These are phyloP conservation scores for Globisporangium mamillatum DNA, from an alignment of 352 stramenopile genomes.

Conservation along the genomic window DNA sequence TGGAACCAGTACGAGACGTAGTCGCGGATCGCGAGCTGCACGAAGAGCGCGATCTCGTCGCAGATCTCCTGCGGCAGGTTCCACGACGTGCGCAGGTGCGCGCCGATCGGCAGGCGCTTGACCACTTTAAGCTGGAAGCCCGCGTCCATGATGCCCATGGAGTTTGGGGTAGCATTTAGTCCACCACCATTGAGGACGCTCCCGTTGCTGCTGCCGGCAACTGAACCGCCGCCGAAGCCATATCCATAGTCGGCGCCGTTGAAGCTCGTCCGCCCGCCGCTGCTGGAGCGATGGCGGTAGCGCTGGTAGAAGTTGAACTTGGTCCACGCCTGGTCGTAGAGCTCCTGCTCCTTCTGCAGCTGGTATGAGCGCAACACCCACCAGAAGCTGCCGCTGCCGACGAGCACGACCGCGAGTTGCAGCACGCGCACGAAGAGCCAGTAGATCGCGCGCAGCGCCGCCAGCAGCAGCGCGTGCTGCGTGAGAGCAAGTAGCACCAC, in stretches of 20 bases:
- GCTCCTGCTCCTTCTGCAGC: constrained; percentile 57
- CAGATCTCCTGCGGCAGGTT: constrained; percentile 50
- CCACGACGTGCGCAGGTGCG: constrained; percentile 61
- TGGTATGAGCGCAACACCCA: constrained; percentile 62
- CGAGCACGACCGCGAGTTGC: constrained; percentile 44
- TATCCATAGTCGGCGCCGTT: background rate
- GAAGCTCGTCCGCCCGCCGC: constrained; percentile 8
- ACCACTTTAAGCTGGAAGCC: constrained; percentile 51
- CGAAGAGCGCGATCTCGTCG: constrained; percentile 57
- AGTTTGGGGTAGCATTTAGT: background rate
- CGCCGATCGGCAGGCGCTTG: constrained; percentile 59
- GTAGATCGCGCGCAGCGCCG: constrained; percentile 10
- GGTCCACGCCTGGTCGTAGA: constrained; percentile 45
- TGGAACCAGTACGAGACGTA: constrained; percentile 72
- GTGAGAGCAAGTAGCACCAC: constrained; percentile 23
- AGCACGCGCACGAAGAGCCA: constrained; percentile 30
- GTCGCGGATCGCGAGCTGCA: constrained; percentile 46
- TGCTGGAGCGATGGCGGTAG: constrained; percentile 33
- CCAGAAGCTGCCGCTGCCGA: constrained; percentile 54
- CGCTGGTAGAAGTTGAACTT: constrained; percentile 52
- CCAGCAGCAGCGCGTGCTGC: constrained; percentile 13
- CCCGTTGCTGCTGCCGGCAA: background rate
- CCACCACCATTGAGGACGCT: background rate
- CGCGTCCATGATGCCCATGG: constrained; percentile 22
- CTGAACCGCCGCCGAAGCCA: background rate